Conservation (phyloP, 495 filamentous ascomycete genomes). For the Talaromyces adpressus region DNA sequence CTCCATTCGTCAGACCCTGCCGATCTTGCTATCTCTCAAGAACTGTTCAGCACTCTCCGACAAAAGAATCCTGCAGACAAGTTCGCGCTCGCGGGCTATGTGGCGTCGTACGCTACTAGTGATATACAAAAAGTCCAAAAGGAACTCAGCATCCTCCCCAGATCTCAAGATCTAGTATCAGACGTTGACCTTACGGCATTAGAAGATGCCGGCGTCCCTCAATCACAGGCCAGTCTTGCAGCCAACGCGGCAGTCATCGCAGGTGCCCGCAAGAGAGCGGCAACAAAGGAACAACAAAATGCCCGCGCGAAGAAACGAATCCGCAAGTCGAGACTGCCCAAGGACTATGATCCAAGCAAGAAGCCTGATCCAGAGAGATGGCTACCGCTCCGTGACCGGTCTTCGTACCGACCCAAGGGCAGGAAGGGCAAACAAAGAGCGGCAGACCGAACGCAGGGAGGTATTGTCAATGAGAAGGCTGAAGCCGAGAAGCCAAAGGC, state of each 20-base stretch:
- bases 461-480: slow-evolving; percentile 60
- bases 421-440: slow-evolving; percentile 82
- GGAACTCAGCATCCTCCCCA: slow-evolving; percentile 56
- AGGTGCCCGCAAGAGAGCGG: slow-evolving; percentile 50
- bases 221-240: slow-evolving; percentile 36
- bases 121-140: slow-evolving; percentile 53
- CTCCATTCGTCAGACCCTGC: slow-evolving; percentile 62
- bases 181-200: slow-evolving; percentile 64
- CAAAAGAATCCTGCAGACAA: slow-evolving; percentile 55
- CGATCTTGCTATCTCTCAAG: slow-evolving; percentile 60
- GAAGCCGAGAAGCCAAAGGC: slow-evolving; percentile 57
- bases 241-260: slow-evolving; percentile 31
- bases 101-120: slow-evolving; percentile 72
- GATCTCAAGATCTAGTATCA: slow-evolving; percentile 56
- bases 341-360: slow-evolving; percentile 69
- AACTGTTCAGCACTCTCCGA: slow-evolving; percentile 66
- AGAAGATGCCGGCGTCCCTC: slow-evolving; percentile 69
- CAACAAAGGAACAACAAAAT: slow-evolving; percentile 35
- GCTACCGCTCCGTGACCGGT: slow-evolving; percentile 84
- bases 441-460: slow-evolving; percentile 77
- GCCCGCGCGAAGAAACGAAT: slow-evolving; percentile 53
- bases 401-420: slow-evolving; percentile 81
- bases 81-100: slow-evolving; percentile 66
- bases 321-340: slow-evolving; percentile 63
- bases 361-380: slow-evolving; percentile 83